A percentile compares a stretch with the other conserved stretches of the same genome.
Evolutionary conservation across 2,329 filamentous ascomycete genomes (phyloP).

Genomic region (Trichoderma citrinoviride): DNA sequence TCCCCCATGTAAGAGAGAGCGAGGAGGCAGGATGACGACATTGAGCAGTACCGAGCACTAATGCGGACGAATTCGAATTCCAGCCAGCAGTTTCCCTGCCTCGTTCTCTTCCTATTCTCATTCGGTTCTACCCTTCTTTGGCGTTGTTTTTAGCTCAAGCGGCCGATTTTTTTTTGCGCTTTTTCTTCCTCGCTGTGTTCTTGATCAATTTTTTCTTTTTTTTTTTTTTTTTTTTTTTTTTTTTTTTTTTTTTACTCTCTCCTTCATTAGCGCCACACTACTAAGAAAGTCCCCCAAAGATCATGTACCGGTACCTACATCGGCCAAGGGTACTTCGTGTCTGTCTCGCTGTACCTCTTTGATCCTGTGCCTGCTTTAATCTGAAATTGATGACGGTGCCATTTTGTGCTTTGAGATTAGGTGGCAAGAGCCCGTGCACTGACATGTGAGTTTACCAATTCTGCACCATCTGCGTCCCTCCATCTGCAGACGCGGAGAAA

Average conservation of each 20-base stretch:
- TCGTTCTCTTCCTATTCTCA: not conserved
- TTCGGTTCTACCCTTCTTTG: too few species aligned
- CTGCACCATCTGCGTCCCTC: not conserved
- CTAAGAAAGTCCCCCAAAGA: not conserved
- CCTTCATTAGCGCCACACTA: not conserved
- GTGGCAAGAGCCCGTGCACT: not conserved
- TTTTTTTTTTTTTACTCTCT: not conserved
- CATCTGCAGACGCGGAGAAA: too few species aligned
- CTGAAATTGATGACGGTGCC: not conserved
- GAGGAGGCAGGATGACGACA: constrained; percentile 8
- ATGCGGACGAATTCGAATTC: not conserved
- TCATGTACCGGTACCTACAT: not conserved
- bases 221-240: not conserved
- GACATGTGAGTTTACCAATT: not conserved
- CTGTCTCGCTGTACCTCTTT: not conserved
- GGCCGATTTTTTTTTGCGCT: too few species aligned
- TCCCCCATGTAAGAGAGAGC: not conserved
- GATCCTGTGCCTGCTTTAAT: not conserved
- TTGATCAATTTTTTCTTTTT: too few species aligned
- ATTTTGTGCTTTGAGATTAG: not conserved
- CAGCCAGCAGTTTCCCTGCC: not conserved
- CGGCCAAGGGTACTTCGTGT: not conserved
- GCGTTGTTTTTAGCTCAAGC: too few species aligned
- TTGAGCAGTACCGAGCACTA: not conserved
- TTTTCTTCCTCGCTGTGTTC: too few species aligned